Evolutionary conservation across 176 grass and related monocot species (phyloP).

Genomic region (Pharus latifolius): DNA sequence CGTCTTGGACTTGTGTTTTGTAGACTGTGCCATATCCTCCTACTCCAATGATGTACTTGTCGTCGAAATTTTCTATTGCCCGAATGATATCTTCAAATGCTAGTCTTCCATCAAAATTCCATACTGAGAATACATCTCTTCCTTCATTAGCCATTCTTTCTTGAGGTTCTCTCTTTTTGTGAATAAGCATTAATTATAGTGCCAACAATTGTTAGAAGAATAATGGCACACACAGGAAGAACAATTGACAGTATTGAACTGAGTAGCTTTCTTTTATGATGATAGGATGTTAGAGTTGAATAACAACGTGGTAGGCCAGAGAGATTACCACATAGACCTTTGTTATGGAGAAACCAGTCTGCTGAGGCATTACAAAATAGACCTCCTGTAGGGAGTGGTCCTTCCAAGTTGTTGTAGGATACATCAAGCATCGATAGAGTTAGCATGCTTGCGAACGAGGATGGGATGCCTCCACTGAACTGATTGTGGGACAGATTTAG

Average conservation of each 20-base stretch:
- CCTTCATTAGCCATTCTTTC: background rate
- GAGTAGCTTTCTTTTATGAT: background rate
- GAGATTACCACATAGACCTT: background rate
- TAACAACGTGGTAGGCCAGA: background rate
- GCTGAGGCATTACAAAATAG: background rate
- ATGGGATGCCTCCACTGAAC: conserved; percentile 3
- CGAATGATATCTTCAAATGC: background rate
- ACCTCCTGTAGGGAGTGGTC: background rate
- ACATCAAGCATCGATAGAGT: conserved; percentile 18
- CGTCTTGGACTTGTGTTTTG: background rate
- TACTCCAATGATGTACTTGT: background rate
- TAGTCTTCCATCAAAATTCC: conserved; percentile 8
- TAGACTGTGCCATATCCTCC: background rate
- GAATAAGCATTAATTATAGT: background rate
- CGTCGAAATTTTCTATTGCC: background rate
- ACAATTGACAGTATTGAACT: background rate
- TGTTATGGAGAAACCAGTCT: background rate
- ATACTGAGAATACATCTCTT: background rate
- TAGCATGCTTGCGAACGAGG: conserved; percentile 1
- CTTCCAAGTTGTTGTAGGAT: conserved; percentile 30
- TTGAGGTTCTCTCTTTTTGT: background rate
- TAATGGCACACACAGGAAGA: background rate
- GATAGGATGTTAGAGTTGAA: background rate
- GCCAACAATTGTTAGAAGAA: background rate
- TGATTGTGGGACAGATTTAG: conserved; percentile 38